Conservation (phyloP, 2,329 filamentous ascomycete genomes). For the Fusarium robinianum region DNA sequence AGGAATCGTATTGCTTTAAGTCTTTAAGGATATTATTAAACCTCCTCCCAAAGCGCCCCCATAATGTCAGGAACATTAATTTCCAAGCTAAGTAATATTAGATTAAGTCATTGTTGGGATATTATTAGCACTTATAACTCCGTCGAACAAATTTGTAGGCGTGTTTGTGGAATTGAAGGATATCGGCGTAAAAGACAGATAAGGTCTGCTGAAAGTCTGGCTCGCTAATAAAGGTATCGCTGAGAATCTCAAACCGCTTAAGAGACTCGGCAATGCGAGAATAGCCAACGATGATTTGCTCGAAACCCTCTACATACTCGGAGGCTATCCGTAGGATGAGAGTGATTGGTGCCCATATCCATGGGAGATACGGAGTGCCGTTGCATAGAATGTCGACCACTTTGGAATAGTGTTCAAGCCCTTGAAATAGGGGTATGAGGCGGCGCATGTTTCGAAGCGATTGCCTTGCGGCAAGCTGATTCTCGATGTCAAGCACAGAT, state of each 20-base stretch:
- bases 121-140: constrained; percentile 29
- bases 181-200: constrained; percentile 52
- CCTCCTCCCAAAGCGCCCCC: constrained; percentile 44
- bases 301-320: constrained; percentile 48
- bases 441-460: constrained; percentile 50
- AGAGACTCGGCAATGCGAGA: constrained; percentile 45
- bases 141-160: constrained; percentile 52
- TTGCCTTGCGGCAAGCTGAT: constrained; percentile 43
- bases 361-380: constrained; percentile 51
- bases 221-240: constrained; percentile 37
- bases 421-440: constrained; percentile 47
- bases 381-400: constrained; percentile 50
- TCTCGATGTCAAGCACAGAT: constrained; percentile 46
- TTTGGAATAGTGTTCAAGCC: constrained; percentile 48
- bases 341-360: constrained; percentile 52
- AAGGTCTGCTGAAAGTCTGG: constrained; percentile 47
- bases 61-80: constrained; percentile 43
- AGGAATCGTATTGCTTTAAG: constrained; percentile 36
- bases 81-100: constrained; percentile 40
- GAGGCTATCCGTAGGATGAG: constrained; percentile 40
- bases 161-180: constrained; percentile 52
- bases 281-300: constrained; percentile 48
- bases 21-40: constrained; percentile 44
- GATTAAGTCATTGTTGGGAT: background rate
- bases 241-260: constrained; percentile 44